Base-by-base conservation (phyloP, 1,284 basidiomycete genomes). In the Malassezia brasiliensis region DNA sequence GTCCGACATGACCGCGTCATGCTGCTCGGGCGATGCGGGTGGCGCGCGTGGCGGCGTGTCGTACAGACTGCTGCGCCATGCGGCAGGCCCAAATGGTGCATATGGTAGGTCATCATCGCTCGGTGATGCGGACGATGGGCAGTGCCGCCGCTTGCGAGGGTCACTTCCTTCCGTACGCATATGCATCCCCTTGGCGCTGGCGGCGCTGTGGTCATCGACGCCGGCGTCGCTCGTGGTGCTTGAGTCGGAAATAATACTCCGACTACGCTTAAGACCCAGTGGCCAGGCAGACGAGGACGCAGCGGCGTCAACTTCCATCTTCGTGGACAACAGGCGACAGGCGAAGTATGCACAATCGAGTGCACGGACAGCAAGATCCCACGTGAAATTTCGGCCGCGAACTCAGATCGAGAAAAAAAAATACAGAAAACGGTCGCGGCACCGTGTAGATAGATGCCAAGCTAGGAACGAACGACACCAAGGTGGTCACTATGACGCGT, bases 211-310 rank as follows among this genome's bases (percentile, higher is more conserved):
- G 45, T 47, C 46, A 10, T 47, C 46, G 11, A 28, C 30, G 37
- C 46, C 34, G n/a, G 46, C n/a, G 17, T 47, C 46, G 19, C 46
- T 47, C 17, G 46, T 14, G n/a, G 19, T 36, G 37, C 46, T 47
- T 5, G 46, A 35, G 19, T 47, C 46, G 5, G 46, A 47, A 9
- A 37, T 5, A 14, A 47, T 6, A n/a, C 46, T 47, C 30, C 20
- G 19, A 30, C 46, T 47, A 5, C 46, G 34, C 25, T 47, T 47
- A 19, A 20, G 46, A 8, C 34, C 20, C 45, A 32, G 45, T n/a
- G 30, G 30, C 28, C 45, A 47, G 5, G 22, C 20, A 10, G 45
- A 34, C 28, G 45, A 5, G 9, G 45, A 17, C 45, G 12, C 45
- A 10, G 45, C 14, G 1, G 45, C n/a, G 22, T 47, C 45, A 8